Conservation (phyloP, 805 yeast genomes). For the Wickerhamiella galacta region DNA sequence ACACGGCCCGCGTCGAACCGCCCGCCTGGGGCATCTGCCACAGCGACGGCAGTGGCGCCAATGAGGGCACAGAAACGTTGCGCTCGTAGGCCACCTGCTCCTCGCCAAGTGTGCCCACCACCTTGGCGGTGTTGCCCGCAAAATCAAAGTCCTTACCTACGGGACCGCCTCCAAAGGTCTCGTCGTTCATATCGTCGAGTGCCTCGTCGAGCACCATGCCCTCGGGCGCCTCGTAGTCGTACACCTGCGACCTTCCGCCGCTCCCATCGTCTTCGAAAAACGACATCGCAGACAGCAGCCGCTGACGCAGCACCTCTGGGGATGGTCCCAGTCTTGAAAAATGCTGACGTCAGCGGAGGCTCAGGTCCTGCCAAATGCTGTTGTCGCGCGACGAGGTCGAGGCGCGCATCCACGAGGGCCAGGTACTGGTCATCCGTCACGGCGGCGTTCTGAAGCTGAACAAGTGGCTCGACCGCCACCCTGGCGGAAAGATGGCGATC, state of each 20-base stretch:
- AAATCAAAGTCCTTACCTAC: conserved; percentile 53
- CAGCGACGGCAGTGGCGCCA: conserved; percentile 56
- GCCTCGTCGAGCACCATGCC: conserved; percentile 30
- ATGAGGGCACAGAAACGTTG: conserved; percentile 16
- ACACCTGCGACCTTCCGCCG: conserved; percentile 1
- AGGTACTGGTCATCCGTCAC: conserved; percentile 51
- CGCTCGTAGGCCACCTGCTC: conserved; percentile 17
- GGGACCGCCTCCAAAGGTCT: conserved; percentile 47
- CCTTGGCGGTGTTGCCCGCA: conserved; percentile 26
- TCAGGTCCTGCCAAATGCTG: no score
- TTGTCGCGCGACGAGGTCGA: conserved; percentile 34
- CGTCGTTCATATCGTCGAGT: conserved; percentile 67
- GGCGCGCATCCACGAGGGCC: conserved; percentile 47
- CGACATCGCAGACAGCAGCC: no score
- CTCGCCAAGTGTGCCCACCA: conserved; percentile 17
- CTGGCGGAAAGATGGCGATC: conserved; percentile 81
- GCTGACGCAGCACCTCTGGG: no score
- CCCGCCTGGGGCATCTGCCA: conserved; percentile 26
- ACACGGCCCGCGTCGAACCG: conserved; percentile 4
- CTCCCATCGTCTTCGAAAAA: conserved; percentile 1
- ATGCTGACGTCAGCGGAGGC: no score
- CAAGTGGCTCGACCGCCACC: conserved; percentile 57
- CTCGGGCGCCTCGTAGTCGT: conserved; percentile 7
- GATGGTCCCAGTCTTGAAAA: no score
- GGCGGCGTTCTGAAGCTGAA: conserved; percentile 46